Conservation (phyloP, 345 rosid genomes). For the Salix caprea region DNA sequence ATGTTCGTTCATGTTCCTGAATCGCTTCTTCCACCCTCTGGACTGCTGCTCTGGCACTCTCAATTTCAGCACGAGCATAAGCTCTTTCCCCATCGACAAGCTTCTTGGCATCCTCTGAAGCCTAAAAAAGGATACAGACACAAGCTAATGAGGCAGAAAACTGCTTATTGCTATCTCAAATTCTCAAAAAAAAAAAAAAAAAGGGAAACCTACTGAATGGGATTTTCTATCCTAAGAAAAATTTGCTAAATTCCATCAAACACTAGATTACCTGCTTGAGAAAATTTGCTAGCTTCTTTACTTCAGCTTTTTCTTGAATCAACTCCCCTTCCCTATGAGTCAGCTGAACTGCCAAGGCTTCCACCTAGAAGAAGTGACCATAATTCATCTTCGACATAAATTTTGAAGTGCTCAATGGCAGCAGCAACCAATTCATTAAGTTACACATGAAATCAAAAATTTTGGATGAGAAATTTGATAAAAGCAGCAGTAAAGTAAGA, state of each 20-base stretch:
- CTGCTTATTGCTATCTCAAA: not conserved
- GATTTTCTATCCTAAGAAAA: not conserved
- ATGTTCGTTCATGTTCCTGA: constrained; percentile 71
- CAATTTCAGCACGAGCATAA: constrained; percentile 93
- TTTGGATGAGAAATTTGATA: constrained; percentile 2
- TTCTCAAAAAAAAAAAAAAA: not conserved
- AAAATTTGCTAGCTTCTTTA: constrained; percentile 84
- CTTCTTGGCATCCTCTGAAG: constrained; percentile 95
- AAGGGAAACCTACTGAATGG: not conserved
- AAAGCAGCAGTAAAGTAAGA: constrained; percentile 5
- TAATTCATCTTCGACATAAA: not conserved
- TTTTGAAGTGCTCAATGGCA: not conserved
- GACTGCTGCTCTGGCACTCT: constrained; percentile 94
- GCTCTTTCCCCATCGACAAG: constrained; percentile 94
- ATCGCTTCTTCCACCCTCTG: constrained; percentile 97
- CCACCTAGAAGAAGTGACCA: constrained; percentile 61
- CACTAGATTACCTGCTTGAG: constrained; percentile 65
- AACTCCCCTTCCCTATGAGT: constrained; percentile 96
- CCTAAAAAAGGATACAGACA: constrained; percentile 39
- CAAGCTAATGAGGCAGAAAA: not conserved
- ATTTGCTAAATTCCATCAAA: not conserved
- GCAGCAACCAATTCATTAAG: not conserved
- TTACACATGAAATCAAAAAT: not conserved
- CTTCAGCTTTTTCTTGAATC: constrained; percentile 90
- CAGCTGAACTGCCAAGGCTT: constrained; percentile 91